Evolutionary conservation across 2,329 filamentous ascomycete genomes (phyloP).

Genomic region (Harringtonia aguacate): DNA sequence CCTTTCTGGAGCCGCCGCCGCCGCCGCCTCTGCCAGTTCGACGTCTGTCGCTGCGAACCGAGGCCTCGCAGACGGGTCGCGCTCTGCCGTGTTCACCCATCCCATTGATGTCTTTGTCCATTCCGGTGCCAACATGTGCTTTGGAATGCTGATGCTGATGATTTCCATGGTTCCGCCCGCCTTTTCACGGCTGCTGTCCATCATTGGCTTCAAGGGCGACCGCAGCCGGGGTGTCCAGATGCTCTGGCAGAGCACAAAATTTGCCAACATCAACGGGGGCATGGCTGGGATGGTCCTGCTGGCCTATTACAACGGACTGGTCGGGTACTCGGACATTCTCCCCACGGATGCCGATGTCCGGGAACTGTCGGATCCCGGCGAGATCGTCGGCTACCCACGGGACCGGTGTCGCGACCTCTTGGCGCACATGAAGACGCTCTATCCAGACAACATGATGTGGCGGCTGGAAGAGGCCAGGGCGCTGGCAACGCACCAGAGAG

Average conservation of each 20-base stretch:
- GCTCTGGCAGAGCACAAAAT: slow-evolving; percentile 83
- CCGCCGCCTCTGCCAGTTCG: no score
- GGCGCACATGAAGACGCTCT: slow-evolving; percentile 61
- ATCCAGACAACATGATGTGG: slow-evolving; percentile 79
- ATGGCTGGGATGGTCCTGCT: slow-evolving; percentile 74
- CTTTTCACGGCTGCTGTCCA: slow-evolving; percentile 74
- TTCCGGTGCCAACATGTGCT: slow-evolving; percentile 81
- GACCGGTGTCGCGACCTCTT: slow-evolving; percentile 58
- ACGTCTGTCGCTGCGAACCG: no score
- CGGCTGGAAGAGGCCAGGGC: slow-evolving; percentile 77
- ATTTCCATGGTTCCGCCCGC: slow-evolving; percentile 90
- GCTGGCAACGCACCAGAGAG: slow-evolving; percentile 52
- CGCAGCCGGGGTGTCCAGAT: slow-evolving; percentile 70
- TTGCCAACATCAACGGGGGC: slow-evolving; percentile 84
- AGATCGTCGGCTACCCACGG: slow-evolving; percentile 61
- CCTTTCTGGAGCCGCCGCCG: no score
- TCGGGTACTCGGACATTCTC: slow-evolving; percentile 82
- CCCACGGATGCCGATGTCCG: slow-evolving; percentile 47
- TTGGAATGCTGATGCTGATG: slow-evolving; percentile 73
- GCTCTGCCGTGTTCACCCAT: slow-evolving; percentile 57
- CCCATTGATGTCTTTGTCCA: slow-evolving; percentile 82
- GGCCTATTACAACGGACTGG: slow-evolving; percentile 78
- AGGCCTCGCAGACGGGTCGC: slow-evolving; percentile 21
- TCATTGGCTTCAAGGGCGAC: slow-evolving; percentile 87
- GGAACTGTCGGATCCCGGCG: slow-evolving; percentile 33